phyloP scores from a whole-genome alignment of 73 alveolate species.

The Uronychia setigera region DNA sequence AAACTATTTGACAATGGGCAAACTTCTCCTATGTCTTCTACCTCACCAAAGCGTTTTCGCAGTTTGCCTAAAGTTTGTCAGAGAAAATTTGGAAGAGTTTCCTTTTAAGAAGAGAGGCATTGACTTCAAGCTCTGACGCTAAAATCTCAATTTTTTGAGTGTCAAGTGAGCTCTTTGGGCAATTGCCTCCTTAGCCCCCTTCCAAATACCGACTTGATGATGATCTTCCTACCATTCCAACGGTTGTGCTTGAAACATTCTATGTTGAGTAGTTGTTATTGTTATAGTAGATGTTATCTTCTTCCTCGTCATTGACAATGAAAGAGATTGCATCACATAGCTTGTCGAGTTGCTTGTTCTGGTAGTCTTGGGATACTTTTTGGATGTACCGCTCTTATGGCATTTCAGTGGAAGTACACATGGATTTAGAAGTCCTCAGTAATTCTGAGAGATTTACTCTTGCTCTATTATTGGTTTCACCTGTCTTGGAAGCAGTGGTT shows the following conservation, averaged over 20 bases:
- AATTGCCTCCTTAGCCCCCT: too few relatives aligned
- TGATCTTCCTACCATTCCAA: too few relatives aligned
- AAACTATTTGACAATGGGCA: too few relatives aligned
- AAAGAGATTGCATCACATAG: background rate
- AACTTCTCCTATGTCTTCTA: too few relatives aligned
- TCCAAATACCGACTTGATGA: too few relatives aligned
- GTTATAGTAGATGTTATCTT: too few relatives aligned
- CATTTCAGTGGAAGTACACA: background rate
- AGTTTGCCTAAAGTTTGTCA: too few relatives aligned
- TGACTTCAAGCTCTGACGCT: background rate
- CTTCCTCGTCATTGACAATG: background rate
- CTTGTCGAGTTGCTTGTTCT: background rate
- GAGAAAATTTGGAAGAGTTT: too few relatives aligned
- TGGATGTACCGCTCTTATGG: background rate
- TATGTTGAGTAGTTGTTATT: too few relatives aligned
- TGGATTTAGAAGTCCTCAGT: background rate
- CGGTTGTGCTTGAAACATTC: too few relatives aligned
- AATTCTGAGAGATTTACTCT: background rate
- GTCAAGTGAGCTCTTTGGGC: too few relatives aligned
- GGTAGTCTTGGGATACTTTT: background rate
- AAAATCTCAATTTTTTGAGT: background rate
- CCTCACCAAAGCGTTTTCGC: too few relatives aligned
- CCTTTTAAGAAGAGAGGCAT: background rate
- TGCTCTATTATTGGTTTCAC: background rate
- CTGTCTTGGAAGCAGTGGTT: background rate